Percentiles rank a stretch among this genome's conserved stretches.
These are phyloP conservation scores for Geranium rotundifolium DNA, from an alignment of 345 rosid genomes.

Conservation along the genomic window DNA sequence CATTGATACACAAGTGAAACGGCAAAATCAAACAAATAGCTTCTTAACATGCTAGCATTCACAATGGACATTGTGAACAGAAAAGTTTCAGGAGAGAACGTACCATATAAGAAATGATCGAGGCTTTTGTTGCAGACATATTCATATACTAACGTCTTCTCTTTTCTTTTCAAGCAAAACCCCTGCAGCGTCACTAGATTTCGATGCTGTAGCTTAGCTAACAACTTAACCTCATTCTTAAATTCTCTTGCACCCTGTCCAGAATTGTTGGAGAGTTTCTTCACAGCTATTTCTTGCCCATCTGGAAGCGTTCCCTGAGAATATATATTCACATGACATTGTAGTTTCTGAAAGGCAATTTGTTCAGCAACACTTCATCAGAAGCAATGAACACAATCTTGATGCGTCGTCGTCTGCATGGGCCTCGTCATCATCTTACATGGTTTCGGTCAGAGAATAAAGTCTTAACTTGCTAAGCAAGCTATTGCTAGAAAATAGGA, in stretches of 20 bases:
- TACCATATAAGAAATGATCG: slow-evolving; percentile 32
- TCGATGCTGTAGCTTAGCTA: slow-evolving; percentile 50
- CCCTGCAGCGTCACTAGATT: slow-evolving; percentile 49
- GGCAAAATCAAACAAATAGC: too few relatives aligned
- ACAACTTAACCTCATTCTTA: slow-evolving; percentile 34
- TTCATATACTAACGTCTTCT: slow-evolving; percentile 42
- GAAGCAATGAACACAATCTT: background rate
- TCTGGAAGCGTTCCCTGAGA: slow-evolving; percentile 33
- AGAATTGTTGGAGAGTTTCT: slow-evolving; percentile 29
- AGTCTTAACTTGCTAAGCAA: too few relatives aligned
- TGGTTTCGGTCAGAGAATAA: too few relatives aligned
- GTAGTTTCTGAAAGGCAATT: too few relatives aligned
- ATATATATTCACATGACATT: background rate
- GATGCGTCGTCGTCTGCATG: too few relatives aligned
- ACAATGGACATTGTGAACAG: too few relatives aligned
- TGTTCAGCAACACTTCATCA: background rate
- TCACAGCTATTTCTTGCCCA: slow-evolving; percentile 37
- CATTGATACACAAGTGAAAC: background rate
- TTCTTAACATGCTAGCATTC: too few relatives aligned
- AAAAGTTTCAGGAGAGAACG: background rate
- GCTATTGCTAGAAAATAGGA: too few relatives aligned
- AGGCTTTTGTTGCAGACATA: slow-evolving; percentile 40
- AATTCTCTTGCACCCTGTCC: slow-evolving; percentile 45
- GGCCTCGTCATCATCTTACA: too few relatives aligned
- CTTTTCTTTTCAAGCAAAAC: slow-evolving; percentile 27